A percentile compares a stretch with the other conserved stretches of the same genome.
phyloP scores from a whole-genome alignment of 345 rosid species.

The Rhodamnia argentea region DNA sequence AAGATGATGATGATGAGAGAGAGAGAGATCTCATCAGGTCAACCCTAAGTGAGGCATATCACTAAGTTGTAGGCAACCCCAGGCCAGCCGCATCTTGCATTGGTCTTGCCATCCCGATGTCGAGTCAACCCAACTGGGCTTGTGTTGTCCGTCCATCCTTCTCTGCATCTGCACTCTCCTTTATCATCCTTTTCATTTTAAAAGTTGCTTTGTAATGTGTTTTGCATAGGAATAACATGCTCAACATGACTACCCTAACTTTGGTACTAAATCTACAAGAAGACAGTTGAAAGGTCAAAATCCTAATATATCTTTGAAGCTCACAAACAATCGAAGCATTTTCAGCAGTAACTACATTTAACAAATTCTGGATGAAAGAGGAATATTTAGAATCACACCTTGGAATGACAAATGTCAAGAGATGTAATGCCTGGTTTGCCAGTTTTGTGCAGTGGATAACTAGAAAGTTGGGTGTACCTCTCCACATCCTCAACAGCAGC shows the following conservation, averaged over 20 bases:
- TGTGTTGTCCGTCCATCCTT: not conserved
- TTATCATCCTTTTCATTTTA: not conserved
- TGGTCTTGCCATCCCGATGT: not conserved
- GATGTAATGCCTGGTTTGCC: conserved; percentile 76
- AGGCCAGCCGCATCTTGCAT: not conserved
- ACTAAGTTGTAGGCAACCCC: not conserved
- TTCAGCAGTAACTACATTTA: not conserved
- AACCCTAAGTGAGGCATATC: not conserved
- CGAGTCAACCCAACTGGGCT: not conserved
- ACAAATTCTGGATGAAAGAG: not conserved
- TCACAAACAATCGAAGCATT: not conserved
- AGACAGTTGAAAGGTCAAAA: not conserved
- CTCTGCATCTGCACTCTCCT: not conserved
- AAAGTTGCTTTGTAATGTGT: not conserved
- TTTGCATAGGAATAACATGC: not conserved
- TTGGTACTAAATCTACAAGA: not conserved
- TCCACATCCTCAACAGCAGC: conserved; percentile 60
- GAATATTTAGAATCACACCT: conserved; percentile 30
- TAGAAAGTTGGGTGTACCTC: conserved; percentile 84
- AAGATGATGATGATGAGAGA: not conserved
- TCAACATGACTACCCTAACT: not conserved
- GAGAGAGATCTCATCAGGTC: not conserved
- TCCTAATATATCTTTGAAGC: not conserved
- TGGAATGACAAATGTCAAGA: conserved; percentile 55
- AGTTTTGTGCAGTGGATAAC: conserved; percentile 93